Evolutionary conservation across 345 rosid species (phyloP), one percentile per base, ranked within the genome.

Genomic region (Kernera saxatilis): DNA sequence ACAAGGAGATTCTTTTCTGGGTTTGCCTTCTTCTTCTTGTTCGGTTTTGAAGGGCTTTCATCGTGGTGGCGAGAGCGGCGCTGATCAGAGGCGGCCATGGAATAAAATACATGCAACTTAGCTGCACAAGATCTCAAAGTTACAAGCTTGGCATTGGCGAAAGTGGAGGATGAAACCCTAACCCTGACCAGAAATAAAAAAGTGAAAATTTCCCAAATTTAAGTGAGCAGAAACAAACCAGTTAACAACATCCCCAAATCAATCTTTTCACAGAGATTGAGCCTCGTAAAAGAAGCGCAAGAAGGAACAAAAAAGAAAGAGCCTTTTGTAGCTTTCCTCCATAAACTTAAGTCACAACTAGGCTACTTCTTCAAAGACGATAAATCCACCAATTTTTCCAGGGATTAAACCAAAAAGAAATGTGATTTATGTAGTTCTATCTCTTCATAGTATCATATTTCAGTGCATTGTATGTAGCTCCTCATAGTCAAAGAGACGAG

Each of bases 1-100:
- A 73, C 5, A 40, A 85, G 84, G 72, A 93, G 87, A 60, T 44
- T 78, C 67, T 82, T 76, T 67, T 88, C 98, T 17, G 77, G 84
- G 29, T 81, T 64, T 33, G 54, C 62, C 65, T 76, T 91, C 60
- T 65, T 79, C 61, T 76, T 84, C 66, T 87, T 91, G 17, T 70
- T 55, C 8, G 73, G 65, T 60, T 58, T 75, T 10, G 73, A 22
- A 55, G 71, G 40, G 71, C 44, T 73, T 15, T 69, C 68, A 1
- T 69, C 74, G 18, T 18, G 61, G 40, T 46, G 46, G 22, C 54
- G 64, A 22, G 44, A 22, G 18, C 70, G 71, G 9, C 32, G 46
- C 12, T 64, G 40, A 33, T 67, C 64, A 50, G 75, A 3, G 10
- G 79, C 39, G 0, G 78, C 82, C 88, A 84, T 87, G 22, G 67